Evolutionary conservation across 1,284 basidiomycete species (phyloP), one percentile per base, ranked within the genome.

Genomic region (Cutaneotrichosporon spelunceum): DNA sequence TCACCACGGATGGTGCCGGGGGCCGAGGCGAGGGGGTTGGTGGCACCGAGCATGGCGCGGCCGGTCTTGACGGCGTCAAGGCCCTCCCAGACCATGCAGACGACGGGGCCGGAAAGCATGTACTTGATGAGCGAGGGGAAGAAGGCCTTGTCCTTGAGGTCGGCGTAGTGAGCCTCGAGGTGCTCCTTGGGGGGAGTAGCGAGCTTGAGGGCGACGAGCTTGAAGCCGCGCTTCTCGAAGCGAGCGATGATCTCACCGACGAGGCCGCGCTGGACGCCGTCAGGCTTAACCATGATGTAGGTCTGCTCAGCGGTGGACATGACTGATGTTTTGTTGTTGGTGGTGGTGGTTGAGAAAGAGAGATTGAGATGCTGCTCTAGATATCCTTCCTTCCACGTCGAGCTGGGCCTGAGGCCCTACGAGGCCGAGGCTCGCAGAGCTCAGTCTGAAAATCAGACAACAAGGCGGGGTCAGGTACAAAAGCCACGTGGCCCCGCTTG

Each of bases 61-160:
- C 93, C 93, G 66, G 90, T 93, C 76, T 95, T 95, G 84, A 96
- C 93, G 70, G 91, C 92, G 78, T 96, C 92, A 74, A 94, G 88
- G 72, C 95, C 95, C 83, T 97, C 86, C 86, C 93, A 97, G 74
- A 95, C 95, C 87, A 97, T 96, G 75, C 86, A 91, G 74, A 96
- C 88, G 71, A 99, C 95, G 72, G 95, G 95, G 67, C 95, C 95
- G 67, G 91, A 87, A 61, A 87, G 85, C 94, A 97, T 82, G 85
- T 96, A 96, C 78, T 87, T 88, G 84, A 95, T 88, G 73, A 97
- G 81, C 69, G 88, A 88, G 69, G 90, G 88, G 87, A 96, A 97
- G 87, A 97, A 97, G 60, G 85, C 74, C 85, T 93, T 95, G 73
- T 83, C 86, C 78, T 85, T 87, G 82, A 96, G 90, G 82, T 97